A percentile compares a stretch with the other conserved stretches of the same genome.
These are phyloP conservation scores for Chrysoporthe austroafricana DNA, from an alignment of 2,329 filamentous ascomycete genomes.

Conservation along the genomic window DNA sequence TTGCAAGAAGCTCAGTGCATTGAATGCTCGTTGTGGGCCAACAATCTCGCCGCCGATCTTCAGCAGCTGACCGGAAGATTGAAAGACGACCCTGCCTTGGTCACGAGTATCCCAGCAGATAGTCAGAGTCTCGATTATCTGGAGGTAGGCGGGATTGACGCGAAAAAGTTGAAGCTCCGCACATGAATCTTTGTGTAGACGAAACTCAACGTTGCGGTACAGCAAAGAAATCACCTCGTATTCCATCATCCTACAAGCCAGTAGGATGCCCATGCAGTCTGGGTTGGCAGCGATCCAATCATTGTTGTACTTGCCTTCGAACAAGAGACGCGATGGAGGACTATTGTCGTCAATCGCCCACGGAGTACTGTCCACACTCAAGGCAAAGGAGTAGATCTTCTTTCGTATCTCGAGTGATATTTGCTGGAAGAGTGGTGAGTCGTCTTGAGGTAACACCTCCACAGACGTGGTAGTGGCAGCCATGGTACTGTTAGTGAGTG, in stretches of 20 bases:
- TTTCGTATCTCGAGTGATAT: neutral
- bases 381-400: neutral
- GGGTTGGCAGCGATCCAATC: neutral
- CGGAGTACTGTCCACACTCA: neutral
- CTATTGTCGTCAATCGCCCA: neutral
- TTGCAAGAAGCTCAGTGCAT: neutral
- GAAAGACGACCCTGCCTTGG: neutral
- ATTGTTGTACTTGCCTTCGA: neutral
- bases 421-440: neutral
- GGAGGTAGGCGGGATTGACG: neutral
- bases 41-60: neutral
- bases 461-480: neutral
- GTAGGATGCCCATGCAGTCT: neutral
- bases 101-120: neutral
- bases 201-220: slow-evolving; percentile 1
- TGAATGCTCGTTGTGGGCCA: neutral
- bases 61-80: neutral
- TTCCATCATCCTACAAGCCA: slow-evolving; percentile 1
- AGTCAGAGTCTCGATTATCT: neutral
- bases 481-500: neutral
- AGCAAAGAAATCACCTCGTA: neutral
- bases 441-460: neutral
- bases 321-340: neutral
- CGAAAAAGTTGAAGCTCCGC: neutral
- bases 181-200: neutral